A percentile compares a stretch with the other conserved stretches of the same genome.
phyloP scores from a whole-genome alignment of 306 rosid species.

The Adenanthera pavonina region DNA sequence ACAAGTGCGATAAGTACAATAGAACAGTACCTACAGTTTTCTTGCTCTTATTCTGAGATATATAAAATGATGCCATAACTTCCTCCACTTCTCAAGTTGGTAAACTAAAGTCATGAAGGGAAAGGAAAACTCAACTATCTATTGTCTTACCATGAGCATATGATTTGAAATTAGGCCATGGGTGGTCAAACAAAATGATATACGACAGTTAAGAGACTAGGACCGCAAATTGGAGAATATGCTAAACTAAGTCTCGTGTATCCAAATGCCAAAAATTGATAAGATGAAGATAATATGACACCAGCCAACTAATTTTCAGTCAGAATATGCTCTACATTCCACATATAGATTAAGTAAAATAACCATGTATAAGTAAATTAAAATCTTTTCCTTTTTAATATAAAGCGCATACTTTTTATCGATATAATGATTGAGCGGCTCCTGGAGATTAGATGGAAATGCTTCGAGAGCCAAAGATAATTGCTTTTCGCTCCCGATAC shows the following conservation, averaged over 20 bases:
- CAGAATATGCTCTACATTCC: background rate
- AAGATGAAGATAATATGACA: background rate
- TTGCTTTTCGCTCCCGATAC: conserved; percentile 59
- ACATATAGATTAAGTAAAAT: background rate
- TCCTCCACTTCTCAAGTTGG: conserved; percentile 4
- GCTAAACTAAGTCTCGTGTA: background rate
- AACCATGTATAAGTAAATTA: background rate
- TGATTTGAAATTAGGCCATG: background rate
- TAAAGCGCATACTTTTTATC: conserved; percentile 60
- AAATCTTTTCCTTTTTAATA: background rate
- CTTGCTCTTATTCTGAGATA: background rate
- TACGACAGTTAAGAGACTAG: background rate
- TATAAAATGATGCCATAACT: background rate
- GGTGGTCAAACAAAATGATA: background rate
- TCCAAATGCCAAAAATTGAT: background rate
- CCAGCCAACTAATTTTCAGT: background rate
- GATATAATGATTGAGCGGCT: conserved; percentile 71
- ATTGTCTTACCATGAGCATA: background rate
- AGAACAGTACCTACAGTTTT: background rate
- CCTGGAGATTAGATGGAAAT: conserved; percentile 81
- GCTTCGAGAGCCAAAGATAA: conserved; percentile 83
- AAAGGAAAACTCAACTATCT: conserved; percentile 3
- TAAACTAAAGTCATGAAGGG: background rate
- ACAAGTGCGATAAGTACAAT: conserved; percentile 1
- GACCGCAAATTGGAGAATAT: background rate